Conservation (phyloP, 768 basidiomycete genomes). For the Thelephora aurantiotincta region DNA sequence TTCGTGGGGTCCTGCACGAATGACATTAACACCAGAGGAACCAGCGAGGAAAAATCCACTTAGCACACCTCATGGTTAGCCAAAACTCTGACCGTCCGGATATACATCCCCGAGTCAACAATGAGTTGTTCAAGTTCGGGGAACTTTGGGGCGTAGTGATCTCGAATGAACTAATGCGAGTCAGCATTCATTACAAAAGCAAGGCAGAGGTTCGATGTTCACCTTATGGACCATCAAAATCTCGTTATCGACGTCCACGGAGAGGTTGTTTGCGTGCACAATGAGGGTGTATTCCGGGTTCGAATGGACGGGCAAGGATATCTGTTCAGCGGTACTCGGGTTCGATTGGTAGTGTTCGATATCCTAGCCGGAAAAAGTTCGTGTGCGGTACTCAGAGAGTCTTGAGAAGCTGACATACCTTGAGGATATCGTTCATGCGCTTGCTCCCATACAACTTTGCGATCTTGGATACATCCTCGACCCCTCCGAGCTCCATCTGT, state of each 20-base stretch:
- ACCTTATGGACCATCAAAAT: constrained; percentile 95
- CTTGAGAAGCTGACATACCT: constrained; percentile 28
- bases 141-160: constrained; percentile 91
- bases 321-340: constrained; percentile 67
- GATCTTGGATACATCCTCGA: constrained; percentile 80
- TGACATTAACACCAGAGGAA: constrained; percentile 1
- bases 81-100: constrained; percentile 77
- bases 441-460: constrained; percentile 84
- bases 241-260: constrained; percentile 97
- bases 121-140: constrained; percentile 96
- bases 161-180: constrained; percentile 75
- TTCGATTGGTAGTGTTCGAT: constrained; percentile 75
- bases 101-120: constrained; percentile 83
- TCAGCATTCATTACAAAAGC: constrained; percentile 4
- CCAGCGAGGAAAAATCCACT: not conserved
- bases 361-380: constrained; percentile 39
- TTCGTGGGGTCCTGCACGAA: constrained; percentile 65
- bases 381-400: not conserved
- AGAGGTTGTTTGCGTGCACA: constrained; percentile 94
- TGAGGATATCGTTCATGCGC: constrained; percentile 75
- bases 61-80: constrained; percentile 62
- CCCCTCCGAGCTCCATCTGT: constrained; percentile 75
- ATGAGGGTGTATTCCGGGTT: constrained; percentile 95
- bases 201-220: constrained; percentile 7
- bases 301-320: constrained; percentile 68